A percentile compares a stretch with the other conserved stretches of the same genome.
These are phyloP conservation scores for Penicillium hordei DNA, from an alignment of 2,329 filamentous ascomycete species.

Conservation along the genomic window DNA sequence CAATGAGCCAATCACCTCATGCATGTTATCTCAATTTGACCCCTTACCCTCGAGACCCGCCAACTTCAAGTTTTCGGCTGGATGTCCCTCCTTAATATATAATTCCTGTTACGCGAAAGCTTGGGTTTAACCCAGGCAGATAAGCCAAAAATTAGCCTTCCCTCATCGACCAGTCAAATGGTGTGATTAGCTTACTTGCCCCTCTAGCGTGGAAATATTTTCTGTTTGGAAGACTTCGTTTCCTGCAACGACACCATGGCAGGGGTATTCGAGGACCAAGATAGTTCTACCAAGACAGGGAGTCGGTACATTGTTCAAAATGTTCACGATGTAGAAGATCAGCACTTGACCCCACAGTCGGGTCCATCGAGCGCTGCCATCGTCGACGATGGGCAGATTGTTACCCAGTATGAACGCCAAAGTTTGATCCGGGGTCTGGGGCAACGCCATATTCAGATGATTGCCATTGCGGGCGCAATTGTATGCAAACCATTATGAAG, in stretches of 20 bases:
- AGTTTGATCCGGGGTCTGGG: conserved; percentile 47
- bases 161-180: conserved; percentile 23
- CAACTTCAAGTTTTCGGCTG: not conserved
- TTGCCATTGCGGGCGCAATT: conserved; percentile 48
- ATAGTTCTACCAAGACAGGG: conserved; percentile 12
- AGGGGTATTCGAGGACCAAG: conserved; percentile 9
- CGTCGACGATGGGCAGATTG: conserved; percentile 24
- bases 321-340: conserved; percentile 22
- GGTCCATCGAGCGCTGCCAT: conserved; percentile 4
- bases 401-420: conserved; percentile 47
- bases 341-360: not conserved
- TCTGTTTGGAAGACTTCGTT: not conserved
- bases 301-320: conserved; percentile 17
- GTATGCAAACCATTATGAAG: conserved; percentile 19
- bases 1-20: conserved; percentile 2
- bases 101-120: not conserved
- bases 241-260: conserved; percentile 11
- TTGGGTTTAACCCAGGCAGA: not conserved
- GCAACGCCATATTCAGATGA: conserved; percentile 48
- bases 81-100: not conserved
- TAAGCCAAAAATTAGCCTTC: conserved; percentile 12
- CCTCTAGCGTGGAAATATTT: conserved; percentile 9
- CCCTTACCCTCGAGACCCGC: not conserved
- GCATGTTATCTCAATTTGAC: not conserved
- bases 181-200: conserved; percentile 16